Conservation (phyloP, 1,284 basidiomycete species). For the Rhodotorula sp. region DNA sequence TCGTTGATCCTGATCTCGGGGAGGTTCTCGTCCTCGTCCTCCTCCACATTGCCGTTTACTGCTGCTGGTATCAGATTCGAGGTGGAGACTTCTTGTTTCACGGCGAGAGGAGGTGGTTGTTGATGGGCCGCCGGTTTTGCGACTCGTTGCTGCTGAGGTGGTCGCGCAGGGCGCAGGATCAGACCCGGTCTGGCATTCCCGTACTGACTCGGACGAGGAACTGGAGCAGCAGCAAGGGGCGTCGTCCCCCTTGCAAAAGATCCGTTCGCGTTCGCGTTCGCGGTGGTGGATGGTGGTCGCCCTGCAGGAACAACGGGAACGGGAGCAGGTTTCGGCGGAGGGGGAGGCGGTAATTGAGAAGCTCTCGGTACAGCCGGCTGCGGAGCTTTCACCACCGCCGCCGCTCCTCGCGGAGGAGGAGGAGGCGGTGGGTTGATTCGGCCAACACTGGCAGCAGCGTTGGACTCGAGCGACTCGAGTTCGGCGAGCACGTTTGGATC, state of each 20-base stretch:
- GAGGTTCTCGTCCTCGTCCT: constrained; percentile 28
- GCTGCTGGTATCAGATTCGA: not conserved
- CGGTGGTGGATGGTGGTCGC: not conserved
- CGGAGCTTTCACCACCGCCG: not conserved
- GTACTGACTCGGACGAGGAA: not conserved
- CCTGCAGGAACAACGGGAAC: too few relatives aligned
- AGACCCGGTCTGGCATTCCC: not conserved
- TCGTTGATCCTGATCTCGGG: constrained; percentile 21
- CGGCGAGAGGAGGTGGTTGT: not conserved
- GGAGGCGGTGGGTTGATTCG: not conserved
- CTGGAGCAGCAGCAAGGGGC: not conserved
- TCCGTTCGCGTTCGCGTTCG: not conserved
- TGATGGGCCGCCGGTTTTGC: not conserved
- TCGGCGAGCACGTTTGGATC: not conserved
- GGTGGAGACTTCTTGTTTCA: not conserved
- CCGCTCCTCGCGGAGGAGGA: not conserved
- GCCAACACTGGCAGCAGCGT: too few relatives aligned
- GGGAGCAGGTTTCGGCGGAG: not conserved
- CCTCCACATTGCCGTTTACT: not conserved
- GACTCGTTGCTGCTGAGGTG: not conserved
- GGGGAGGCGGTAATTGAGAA: not conserved
- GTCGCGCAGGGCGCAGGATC: constrained; percentile 12
- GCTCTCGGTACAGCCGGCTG: not conserved
- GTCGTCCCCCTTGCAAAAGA: not conserved
- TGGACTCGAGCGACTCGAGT: constrained; percentile 5